Base-by-base conservation (phyloP, 169 alveolate species). In the Cryptosporidium andersoni region DNA sequence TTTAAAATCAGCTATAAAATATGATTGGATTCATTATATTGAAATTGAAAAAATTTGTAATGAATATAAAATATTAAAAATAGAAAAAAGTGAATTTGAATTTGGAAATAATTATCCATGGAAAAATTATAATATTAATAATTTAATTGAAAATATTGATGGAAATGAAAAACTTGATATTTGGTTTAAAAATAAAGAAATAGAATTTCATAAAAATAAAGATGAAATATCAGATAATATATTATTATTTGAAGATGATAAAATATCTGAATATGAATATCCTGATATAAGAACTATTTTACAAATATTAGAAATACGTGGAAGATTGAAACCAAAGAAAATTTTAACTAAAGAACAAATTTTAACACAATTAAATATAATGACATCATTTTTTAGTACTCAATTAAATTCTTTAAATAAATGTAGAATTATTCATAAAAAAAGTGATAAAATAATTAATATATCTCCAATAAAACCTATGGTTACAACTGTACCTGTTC, bases 171-270 rank as follows among this genome's bases (percentile, higher is more conserved):
- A 55, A 11, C 45, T 74, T n/a, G 68, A 62, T 47, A 63, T 58
- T 11, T 74, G 85, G 85, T 74, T 74, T 60, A 74, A 74, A 58
- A 40, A 7, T 74, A 52, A 74, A 11, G 85, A 74, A 43, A 58
- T 36, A 34, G 16, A 11, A 9, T 45, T 8, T 34, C 12, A 53
- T 40, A 16, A 67, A 25, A 42, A 49, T 12, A 16, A 55, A n/a
- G 9, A 53, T 11, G 36, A 52, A 11, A 40, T 9, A 16, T 9
- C 39, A 39, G 34, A 8, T 40, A 25, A 37, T 45, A 36, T 58
- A 14, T 42, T 37, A 11, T 12, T 25, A 6, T 2, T 25, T 5
- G 43, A 74, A 11, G 11, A 40, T 25, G n/a, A 47, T 16, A 64
- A 74, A 8, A 56, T 51, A 7, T 4, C 14, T 4, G 16, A 40